These are phyloP conservation scores for Capronia coronata DNA, from an alignment of 2,329 filamentous ascomycete genomes.

Conservation along the genomic window DNA sequence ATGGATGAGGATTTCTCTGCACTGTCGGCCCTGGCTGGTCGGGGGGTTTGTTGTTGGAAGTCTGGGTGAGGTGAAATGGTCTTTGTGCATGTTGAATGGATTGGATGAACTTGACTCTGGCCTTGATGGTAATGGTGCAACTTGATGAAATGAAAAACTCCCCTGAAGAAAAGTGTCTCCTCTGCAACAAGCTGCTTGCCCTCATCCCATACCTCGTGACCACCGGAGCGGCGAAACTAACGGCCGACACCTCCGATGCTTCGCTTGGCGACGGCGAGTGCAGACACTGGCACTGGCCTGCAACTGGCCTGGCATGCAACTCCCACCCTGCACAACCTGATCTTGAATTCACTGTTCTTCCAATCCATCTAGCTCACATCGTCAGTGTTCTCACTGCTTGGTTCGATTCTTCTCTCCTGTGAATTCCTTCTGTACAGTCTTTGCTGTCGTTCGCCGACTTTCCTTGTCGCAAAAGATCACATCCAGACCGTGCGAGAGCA, in stretches of 20 bases:
- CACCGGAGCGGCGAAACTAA: not conserved
- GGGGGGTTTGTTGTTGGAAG: not conserved
- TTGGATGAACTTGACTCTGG: not conserved
- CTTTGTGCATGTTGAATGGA: not conserved
- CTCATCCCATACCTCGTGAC: not conserved
- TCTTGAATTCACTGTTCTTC: not conserved
- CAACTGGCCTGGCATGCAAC: not conserved
- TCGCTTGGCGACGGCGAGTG: not conserved
- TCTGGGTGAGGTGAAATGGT: not conserved
- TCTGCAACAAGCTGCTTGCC: not conserved
- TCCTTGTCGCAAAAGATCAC: not conserved
- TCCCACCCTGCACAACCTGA: not conserved
- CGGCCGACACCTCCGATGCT: too few relatives aligned
- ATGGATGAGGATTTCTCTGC: not conserved
- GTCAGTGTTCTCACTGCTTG: not conserved
- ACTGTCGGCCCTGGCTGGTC: not conserved
- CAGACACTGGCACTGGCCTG: not conserved
- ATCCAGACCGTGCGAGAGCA: not conserved
- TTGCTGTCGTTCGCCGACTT: constrained; percentile 1
- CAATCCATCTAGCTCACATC: not conserved
- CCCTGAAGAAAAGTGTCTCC: not conserved
- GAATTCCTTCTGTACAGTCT: not conserved
- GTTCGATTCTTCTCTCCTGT: not conserved
- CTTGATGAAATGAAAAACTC: not conserved
- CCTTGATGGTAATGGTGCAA: not conserved